Conservation (phyloP, 75 land plant species). For the Selaginella moellendorffii region DNA sequence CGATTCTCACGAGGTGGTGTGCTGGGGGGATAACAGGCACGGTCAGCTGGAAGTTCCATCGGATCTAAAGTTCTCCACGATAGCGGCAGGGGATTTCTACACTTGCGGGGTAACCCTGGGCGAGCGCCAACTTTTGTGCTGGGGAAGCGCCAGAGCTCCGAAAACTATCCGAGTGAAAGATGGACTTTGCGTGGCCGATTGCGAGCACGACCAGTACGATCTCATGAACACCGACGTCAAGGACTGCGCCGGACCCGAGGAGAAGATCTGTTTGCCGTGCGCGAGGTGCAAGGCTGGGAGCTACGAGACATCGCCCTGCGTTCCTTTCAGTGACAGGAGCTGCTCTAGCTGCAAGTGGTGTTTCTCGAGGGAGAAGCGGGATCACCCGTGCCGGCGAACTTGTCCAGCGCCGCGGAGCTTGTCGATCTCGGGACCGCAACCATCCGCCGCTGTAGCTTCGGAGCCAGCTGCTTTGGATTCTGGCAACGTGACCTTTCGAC, state of each 20-base stretch:
- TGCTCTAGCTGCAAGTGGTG: neutral
- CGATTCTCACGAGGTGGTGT: slow-evolving; percentile 39
- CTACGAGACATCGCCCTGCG: neutral
- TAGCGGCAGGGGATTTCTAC: neutral
- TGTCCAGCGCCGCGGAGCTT: too few relatives aligned
- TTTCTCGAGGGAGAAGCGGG: neutral
- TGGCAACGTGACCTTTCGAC: neutral
- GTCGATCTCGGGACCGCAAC: too few relatives aligned
- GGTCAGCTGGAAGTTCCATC: neutral
- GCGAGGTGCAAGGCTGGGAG: neutral
- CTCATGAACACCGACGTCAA: neutral
- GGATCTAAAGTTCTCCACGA: neutral
- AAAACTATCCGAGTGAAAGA: neutral
- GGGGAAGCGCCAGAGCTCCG: neutral
- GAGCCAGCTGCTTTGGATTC: neutral
- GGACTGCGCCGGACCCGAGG: neutral
- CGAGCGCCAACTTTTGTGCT: neutral
- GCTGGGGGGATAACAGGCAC: slow-evolving; percentile 39
- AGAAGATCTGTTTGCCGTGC: neutral
- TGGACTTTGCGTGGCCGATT: neutral
- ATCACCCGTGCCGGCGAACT: neutral
- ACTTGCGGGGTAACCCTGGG: neutral
- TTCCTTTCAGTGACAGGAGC: neutral
- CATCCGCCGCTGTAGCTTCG: neutral
- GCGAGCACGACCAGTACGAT: neutral